A percentile compares a stretch with the other conserved stretches of the same genome.
Evolutionary conservation across 1,284 basidiomycete genomes (phyloP).

Genomic region (Fomitiporia mediterranea): DNA sequence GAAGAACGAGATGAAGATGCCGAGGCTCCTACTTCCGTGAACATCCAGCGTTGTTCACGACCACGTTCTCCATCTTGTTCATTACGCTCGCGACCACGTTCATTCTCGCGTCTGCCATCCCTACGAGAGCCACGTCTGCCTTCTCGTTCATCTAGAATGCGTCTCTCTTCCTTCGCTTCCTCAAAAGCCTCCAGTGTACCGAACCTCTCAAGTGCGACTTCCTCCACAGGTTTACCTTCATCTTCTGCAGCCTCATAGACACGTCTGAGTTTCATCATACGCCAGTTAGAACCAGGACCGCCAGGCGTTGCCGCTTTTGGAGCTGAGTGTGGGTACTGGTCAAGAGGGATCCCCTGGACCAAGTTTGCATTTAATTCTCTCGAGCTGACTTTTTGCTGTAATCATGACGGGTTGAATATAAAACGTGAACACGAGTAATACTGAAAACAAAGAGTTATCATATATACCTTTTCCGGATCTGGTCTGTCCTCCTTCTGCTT

Average conservation of each 20-base stretch:
- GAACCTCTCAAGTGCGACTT: constrained; percentile 87
- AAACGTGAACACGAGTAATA: background rate
- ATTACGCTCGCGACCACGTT: constrained; percentile 32
- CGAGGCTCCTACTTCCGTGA: constrained; percentile 58
- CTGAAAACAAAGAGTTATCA: background rate
- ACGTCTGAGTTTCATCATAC: constrained; percentile 93
- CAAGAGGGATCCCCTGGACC: constrained; percentile 51
- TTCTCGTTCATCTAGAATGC: constrained; percentile 79
- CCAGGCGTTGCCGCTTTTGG: constrained; percentile 65
- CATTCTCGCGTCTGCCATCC: constrained; percentile 26
- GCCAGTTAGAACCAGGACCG: constrained; percentile 91
- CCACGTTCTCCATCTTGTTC: constrained; percentile 42
- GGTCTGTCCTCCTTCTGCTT: constrained; percentile 60
- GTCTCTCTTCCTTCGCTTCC: constrained; percentile 82
- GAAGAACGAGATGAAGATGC: constrained; percentile 69
- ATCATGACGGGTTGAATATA: constrained; percentile 7
- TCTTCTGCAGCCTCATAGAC: constrained; percentile 90
- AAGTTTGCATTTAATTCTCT: constrained; percentile 82
- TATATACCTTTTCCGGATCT: constrained; percentile 63
- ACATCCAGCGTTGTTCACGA: constrained; percentile 59
- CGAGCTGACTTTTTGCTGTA: constrained; percentile 56
- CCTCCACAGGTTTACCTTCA: constrained; percentile 69
- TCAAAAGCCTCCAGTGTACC: constrained; percentile 82
- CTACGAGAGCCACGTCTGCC: constrained; percentile 44
- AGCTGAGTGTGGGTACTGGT: constrained; percentile 49